Evolutionary conservation across 352 stramenopile genomes (phyloP).

Genomic region (Blastocystis sp.): DNA sequence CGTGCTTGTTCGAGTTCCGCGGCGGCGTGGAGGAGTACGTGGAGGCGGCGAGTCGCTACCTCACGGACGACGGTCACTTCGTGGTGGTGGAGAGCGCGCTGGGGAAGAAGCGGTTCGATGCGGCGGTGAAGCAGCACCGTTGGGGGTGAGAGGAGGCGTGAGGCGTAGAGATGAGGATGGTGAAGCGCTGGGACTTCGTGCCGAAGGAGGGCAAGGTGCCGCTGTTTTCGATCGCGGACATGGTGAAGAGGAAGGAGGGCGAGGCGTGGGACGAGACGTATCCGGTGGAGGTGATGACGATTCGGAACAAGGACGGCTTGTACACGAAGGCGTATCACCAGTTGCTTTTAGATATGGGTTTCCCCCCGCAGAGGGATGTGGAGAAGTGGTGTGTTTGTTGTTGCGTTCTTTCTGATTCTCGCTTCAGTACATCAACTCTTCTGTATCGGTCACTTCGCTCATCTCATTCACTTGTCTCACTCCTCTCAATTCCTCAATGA

Average conservation of each 20-base stretch:
- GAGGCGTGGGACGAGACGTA: conserved; percentile 18
- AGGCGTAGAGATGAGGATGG: conserved; percentile 64
- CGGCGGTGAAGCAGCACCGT: conserved; percentile 20
- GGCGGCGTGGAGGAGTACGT: conserved; percentile 81
- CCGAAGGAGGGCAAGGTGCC: conserved; percentile 75
- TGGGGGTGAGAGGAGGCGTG: background rate
- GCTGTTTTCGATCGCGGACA: conserved; percentile 74
- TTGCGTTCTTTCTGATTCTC: too few relatives aligned
- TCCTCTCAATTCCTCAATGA: too few relatives aligned
- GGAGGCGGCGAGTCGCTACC: conserved; percentile 76
- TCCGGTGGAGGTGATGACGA: conserved; percentile 14
- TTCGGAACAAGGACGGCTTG: conserved; percentile 66
- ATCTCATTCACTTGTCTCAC: too few relatives aligned
- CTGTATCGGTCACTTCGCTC: too few relatives aligned
- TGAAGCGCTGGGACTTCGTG: conserved; percentile 68
- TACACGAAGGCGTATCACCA: conserved; percentile 62
- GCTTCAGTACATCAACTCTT: too few relatives aligned
- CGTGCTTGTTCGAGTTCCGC: conserved; percentile 80
- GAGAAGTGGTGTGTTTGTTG: background rate
- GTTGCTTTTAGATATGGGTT: conserved; percentile 71
- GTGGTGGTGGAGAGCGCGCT: conserved; percentile 68
- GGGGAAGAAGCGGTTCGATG: conserved; percentile 53
- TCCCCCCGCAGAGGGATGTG: conserved; percentile 56
- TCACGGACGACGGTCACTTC: conserved; percentile 68
- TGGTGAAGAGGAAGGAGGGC: conserved; percentile 25